Percentiles rank a stretch among this genome's conserved stretches.
Conservation (phyloP, 805 yeast genomes). For the Teunomyces panamensis region DNA sequence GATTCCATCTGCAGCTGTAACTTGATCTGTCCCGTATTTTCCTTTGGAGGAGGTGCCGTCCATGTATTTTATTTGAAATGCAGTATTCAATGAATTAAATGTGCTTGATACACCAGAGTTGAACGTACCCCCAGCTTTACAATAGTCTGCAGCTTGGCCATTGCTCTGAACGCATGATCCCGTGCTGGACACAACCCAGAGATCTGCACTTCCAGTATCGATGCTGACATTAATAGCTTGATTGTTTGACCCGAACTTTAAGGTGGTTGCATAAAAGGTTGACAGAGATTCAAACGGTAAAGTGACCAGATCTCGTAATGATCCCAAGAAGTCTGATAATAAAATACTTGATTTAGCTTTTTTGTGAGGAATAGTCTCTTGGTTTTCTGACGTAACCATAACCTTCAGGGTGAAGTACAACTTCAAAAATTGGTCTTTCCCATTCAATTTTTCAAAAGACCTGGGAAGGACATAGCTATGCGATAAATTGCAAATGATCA, state of each 20-base stretch:
- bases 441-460: neutral
- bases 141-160: neutral
- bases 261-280: neutral
- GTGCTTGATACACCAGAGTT: constrained; percentile 4
- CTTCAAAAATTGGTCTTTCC: neutral
- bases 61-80: constrained; percentile 2
- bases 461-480: neutral
- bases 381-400: neutral
- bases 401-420: neutral
- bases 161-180: neutral
- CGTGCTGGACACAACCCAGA: constrained; percentile 8
- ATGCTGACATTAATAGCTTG: constrained; percentile 7
- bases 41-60: constrained; percentile 7
- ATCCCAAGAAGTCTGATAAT: neutral
- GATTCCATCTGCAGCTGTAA: constrained; percentile 3
- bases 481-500: neutral
- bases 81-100: neutral
- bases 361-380: neutral
- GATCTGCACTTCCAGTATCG: constrained; percentile 11
- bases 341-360: neutral
- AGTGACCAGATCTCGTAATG: neutral
- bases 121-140: constrained; percentile 5
- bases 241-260: constrained; percentile 8
- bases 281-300: neutral
- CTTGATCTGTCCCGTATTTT: constrained; percentile 7